Conservation (phyloP, 1,139 yeast genomes). For the Kurtzmaniella natalensis region DNA sequence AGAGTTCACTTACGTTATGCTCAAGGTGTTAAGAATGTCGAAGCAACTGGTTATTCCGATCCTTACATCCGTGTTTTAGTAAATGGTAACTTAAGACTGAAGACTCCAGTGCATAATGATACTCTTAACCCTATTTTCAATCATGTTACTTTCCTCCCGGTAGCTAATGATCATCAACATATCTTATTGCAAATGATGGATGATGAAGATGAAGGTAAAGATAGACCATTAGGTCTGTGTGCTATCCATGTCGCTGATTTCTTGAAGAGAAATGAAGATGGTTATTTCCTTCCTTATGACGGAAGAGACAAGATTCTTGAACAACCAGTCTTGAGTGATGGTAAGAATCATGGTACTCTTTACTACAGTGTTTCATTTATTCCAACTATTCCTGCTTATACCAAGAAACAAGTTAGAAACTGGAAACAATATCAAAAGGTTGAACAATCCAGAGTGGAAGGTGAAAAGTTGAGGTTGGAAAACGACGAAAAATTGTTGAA, state of each 20-base stretch:
- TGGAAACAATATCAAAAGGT: slow-evolving; percentile 29
- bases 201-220: slow-evolving; percentile 58
- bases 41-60: slow-evolving; percentile 65
- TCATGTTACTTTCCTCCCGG: slow-evolving; percentile 57
- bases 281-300: slow-evolving; percentile 46
- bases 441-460: slow-evolving; percentile 27
- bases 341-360: slow-evolving; percentile 46
- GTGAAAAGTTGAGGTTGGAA: slow-evolving; percentile 29
- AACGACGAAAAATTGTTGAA: slow-evolving; percentile 48
- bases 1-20: slow-evolving; percentile 58
- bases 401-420: slow-evolving; percentile 48
- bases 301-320: slow-evolving; percentile 44
- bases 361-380: slow-evolving; percentile 57
- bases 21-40: slow-evolving; percentile 52
- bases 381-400: slow-evolving; percentile 60
- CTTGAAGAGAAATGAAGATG: slow-evolving; percentile 43
- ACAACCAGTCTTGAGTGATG: slow-evolving; percentile 42
- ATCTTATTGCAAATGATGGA: slow-evolving; percentile 58
- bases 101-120: slow-evolving; percentile 53
- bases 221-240: slow-evolving; percentile 59
- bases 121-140: slow-evolving; percentile 55
- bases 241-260: slow-evolving; percentile 48
- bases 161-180: slow-evolving; percentile 58
- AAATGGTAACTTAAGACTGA: slow-evolving; percentile 55
- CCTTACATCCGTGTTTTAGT: slow-evolving; percentile 61